Evolutionary conservation across 2,329 filamentous ascomycete genomes (phyloP).

Genomic region (Fusarium sp.): DNA sequence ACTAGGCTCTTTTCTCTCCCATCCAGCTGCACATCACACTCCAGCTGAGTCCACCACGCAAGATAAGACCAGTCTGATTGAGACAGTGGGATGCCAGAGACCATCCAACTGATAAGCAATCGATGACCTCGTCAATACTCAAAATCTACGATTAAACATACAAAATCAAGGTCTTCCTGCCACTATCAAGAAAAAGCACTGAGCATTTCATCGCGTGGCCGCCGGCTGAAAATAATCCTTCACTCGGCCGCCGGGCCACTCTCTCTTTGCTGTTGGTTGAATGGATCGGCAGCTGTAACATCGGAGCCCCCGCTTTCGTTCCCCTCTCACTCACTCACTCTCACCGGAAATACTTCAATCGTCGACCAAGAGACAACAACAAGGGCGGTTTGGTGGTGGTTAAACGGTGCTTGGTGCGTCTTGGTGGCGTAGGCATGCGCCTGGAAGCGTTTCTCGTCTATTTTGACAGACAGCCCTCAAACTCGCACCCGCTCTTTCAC

Average conservation of each 20-base stretch:
- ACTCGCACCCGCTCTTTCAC: constrained; percentile 20
- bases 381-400: constrained; percentile 34
- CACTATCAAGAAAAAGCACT: not conserved
- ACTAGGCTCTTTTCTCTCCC: constrained; percentile 30
- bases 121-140: not conserved
- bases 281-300: constrained; percentile 37
- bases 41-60: constrained; percentile 18
- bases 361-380: constrained; percentile 18
- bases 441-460: constrained; percentile 20
- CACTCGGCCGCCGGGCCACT: constrained; percentile 21
- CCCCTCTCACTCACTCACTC: constrained; percentile 22
- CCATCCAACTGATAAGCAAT: constrained; percentile 32
- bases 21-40: constrained; percentile 21
- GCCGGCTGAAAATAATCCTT: constrained; percentile 8
- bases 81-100: constrained; percentile 23
- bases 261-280: constrained; percentile 17
- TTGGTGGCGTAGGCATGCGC: constrained; percentile 37
- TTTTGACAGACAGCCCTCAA: constrained; percentile 14
- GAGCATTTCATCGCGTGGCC: constrained; percentile 14
- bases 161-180: not conserved
- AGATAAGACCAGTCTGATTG: constrained; percentile 6
- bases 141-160: constrained; percentile 4
- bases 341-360: constrained; percentile 34
- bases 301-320: constrained; percentile 39
- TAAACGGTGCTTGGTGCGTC: constrained; percentile 16